These are phyloP conservation scores for Chalciporus piperatus DNA, from an alignment of 768 basidiomycete genomes.

Conservation along the genomic window DNA sequence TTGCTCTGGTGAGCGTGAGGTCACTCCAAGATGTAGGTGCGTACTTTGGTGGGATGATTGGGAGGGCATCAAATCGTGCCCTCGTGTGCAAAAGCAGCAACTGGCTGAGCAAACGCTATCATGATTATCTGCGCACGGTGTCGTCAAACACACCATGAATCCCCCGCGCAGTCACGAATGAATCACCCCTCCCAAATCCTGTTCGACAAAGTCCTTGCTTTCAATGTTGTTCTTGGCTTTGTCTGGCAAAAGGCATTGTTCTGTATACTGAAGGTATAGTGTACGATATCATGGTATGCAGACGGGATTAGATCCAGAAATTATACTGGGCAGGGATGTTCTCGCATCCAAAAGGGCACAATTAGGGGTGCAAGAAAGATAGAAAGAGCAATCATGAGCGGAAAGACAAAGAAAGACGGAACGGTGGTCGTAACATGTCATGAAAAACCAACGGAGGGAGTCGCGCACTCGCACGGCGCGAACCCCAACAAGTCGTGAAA, in stretches of 20 bases:
- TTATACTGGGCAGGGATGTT: neutral
- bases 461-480: neutral
- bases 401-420: neutral
- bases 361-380: slow-evolving; percentile 9
- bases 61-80: too few species aligned
- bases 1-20: too few species aligned
- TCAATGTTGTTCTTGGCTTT: too few species aligned
- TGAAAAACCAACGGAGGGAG: neutral
- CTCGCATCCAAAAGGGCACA: slow-evolving; percentile 5
- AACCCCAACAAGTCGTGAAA: neutral
- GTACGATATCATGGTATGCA: slow-evolving; percentile 27
- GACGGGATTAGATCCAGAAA: slow-evolving; percentile 10
- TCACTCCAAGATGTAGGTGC: too few species aligned
- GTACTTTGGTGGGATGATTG: too few species aligned
- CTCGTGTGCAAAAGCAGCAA: too few species aligned
- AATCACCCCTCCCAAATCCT: too few species aligned
- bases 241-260: slow-evolving; percentile 1
- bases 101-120: too few species aligned
- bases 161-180: too few species aligned
- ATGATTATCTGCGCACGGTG: too few species aligned
- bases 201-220: too few species aligned
- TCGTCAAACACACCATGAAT: too few species aligned
- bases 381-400: neutral
- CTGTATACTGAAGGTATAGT: slow-evolving; percentile 17
- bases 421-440: slow-evolving; percentile 9